phyloP scores from a whole-genome alignment of 2,329 filamentous ascomycete genomes.

The Aspergillus puulaauensis region DNA sequence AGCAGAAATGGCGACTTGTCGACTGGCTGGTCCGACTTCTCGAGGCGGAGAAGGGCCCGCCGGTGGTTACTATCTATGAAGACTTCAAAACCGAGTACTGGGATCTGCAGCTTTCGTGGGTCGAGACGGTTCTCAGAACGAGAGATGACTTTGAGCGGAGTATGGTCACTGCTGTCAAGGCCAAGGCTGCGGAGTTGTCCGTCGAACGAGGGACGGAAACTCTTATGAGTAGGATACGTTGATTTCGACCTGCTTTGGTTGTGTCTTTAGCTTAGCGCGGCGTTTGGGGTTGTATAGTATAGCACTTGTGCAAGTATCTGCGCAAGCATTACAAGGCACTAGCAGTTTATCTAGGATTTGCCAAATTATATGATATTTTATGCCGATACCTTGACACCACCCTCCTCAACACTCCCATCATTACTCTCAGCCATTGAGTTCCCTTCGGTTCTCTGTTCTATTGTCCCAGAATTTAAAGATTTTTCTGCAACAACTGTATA shows the following conservation, averaged over 20 bases:
- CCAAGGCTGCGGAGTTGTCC: slow-evolving; percentile 79
- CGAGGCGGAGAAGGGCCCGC: slow-evolving; percentile 68
- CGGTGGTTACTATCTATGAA: slow-evolving; percentile 75
- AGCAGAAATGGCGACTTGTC: slow-evolving; percentile 88
- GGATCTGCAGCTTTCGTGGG: slow-evolving; percentile 94
- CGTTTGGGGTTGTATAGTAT: slow-evolving; percentile 17
- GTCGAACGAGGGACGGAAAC: slow-evolving; percentile 82
- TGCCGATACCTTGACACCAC: not conserved
- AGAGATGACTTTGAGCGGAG: slow-evolving; percentile 91
- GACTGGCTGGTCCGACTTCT: slow-evolving; percentile 79
- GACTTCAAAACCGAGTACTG: slow-evolving; percentile 83
- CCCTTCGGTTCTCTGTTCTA: not conserved
- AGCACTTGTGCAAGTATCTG: not conserved
- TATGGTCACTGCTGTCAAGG: slow-evolving; percentile 87
- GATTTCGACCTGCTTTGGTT: not conserved
- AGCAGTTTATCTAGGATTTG: not conserved
- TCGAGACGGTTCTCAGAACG: slow-evolving; percentile 82
- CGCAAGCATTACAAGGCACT: not conserved
- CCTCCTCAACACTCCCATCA: not conserved
- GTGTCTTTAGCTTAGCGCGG: slow-evolving; percentile 15
- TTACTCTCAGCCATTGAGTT: not conserved
- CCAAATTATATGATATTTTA: not conserved
- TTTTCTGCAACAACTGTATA: slow-evolving; percentile 52
- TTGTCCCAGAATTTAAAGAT: slow-evolving; percentile 21
- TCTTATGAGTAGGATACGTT: slow-evolving; percentile 87